These are phyloP conservation scores for Corylus avellana DNA, from an alignment of 306 rosid species.

Conservation along the genomic window DNA sequence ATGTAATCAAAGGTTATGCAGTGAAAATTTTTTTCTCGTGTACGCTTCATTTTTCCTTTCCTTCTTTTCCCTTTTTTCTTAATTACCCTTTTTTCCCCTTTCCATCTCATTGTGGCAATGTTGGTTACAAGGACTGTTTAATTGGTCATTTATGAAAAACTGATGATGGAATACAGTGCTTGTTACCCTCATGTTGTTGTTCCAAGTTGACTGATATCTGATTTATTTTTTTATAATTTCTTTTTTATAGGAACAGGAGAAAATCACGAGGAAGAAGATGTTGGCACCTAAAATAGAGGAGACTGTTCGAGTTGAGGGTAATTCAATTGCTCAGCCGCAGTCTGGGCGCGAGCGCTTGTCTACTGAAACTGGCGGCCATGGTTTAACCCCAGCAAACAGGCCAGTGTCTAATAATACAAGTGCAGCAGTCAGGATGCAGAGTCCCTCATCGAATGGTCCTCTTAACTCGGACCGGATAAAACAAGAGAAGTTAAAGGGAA, in stretches of 20 bases:
- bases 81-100: not conserved
- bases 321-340: conserved; percentile 57
- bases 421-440: conserved; percentile 49
- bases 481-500: conserved; percentile 72
- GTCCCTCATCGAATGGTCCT: conserved; percentile 49
- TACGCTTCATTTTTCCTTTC: not conserved
- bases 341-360: conserved; percentile 51
- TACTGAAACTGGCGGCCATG: conserved; percentile 58
- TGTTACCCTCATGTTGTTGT: not conserved
- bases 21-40: not conserved
- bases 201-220: conserved; percentile 5
- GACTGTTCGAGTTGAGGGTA: conserved; percentile 46
- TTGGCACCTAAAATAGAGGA: conserved; percentile 63
- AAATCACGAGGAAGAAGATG: conserved; percentile 75
- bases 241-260: conserved; percentile 68
- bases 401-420: conserved; percentile 36
- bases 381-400: conserved; percentile 46
- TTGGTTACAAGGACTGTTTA: not conserved
- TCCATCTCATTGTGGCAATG: not conserved
- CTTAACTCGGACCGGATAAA: conserved; percentile 40
- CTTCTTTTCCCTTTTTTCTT: not conserved
- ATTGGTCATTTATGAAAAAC: not conserved
- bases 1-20: not conserved
- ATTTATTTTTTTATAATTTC: conserved; percentile 12
- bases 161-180: not conserved